Base-by-base conservation (phyloP, 2,329 filamentous ascomycete genomes). In the Cladobotryum protrusum region DNA sequence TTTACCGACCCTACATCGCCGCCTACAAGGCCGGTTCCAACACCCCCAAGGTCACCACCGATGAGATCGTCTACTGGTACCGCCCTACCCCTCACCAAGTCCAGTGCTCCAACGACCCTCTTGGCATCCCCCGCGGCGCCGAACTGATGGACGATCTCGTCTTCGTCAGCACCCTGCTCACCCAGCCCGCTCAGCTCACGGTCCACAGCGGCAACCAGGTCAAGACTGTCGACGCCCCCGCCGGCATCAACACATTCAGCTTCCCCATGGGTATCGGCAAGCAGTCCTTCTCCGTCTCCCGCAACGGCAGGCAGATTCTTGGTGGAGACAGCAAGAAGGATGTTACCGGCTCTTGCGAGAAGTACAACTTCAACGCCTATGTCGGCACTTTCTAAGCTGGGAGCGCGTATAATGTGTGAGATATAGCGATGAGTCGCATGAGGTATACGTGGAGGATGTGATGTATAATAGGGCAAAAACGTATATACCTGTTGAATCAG, bases 31-130 rank as follows among this genome's bases (percentile, higher is more conserved):
- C 52, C 15, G 55, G 57, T 13, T 52, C 52, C 3, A 49, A 32
- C 9, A 24, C 50, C 15, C 52, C 55, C 12, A 53, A 35, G 3
- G 55, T 57, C 18, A 45, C 52, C 15, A 36, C 57, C 15, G 62
- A 64, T 44, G 57, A 57, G 52, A 54, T 59, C 34, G 57, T 59
- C 18, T 57, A 58, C 53, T 58, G 57, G 56, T 59, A 54, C 43
- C 56, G 57, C 18, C 53, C 57, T n/a, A 49, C 43, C n/a, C 57
- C 57, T 12, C 55, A 57, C 20, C 48, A 48, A 20, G 48, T 45
- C 15, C 42, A 18, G 14, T 59, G 57, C 49, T 54, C 40, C 46
- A 52, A 44, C 34, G 57, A 59, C 46, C 14, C 46, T 15, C 33
- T 58, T 15, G 56, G 56, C 33, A 41, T 45, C 17, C 52, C 56